phyloP scores from a whole-genome alignment of 2,329 filamentous ascomycete genomes.

The Sarocladium oryzae region DNA sequence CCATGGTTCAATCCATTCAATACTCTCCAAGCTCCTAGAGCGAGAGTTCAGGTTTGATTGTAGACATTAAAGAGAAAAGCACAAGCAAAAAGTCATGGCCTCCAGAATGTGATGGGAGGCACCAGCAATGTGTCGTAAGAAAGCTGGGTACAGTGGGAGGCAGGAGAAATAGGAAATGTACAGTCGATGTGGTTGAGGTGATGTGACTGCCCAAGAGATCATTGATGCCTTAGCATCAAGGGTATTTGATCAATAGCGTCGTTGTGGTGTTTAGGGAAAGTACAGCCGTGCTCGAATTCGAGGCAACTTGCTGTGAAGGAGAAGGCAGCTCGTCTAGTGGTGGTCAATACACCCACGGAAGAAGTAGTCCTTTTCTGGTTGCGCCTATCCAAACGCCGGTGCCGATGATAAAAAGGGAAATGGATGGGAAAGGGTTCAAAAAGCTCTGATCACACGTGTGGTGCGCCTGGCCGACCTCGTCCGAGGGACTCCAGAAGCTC shows the following conservation, averaged over 20 bases:
- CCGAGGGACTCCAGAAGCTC: slow-evolving; percentile 51
- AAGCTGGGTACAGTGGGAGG: neutral
- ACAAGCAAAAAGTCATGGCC: neutral
- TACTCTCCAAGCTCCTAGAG: too few relatives aligned
- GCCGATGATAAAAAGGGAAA: slow-evolving; percentile 4
- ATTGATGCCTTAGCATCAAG: slow-evolving; percentile 3
- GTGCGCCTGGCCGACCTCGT: slow-evolving; percentile 40
- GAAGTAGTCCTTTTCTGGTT: neutral
- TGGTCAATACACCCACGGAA: neutral
- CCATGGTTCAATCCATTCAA: slow-evolving; percentile 4
- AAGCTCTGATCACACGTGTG: slow-evolving; percentile 37
- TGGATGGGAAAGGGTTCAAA: neutral
- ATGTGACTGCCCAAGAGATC: neutral
- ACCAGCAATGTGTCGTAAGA: slow-evolving; percentile 1
- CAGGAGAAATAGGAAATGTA: slow-evolving; percentile 1
- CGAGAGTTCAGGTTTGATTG: slow-evolving; percentile 1
- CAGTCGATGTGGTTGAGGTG: neutral
- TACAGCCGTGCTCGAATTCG: neutral
- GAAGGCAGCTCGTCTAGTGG: neutral
- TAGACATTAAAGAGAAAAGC: slow-evolving; percentile 3
- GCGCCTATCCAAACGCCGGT: slow-evolving; percentile 6
- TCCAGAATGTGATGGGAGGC: neutral
- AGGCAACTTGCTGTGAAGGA: neutral
- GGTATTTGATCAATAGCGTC: slow-evolving; percentile 1
- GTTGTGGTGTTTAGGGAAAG: neutral